Evolutionary conservation across 2,329 filamentous ascomycete genomes (phyloP).

Genomic region (Thielaviopsis punctulata): DNA sequence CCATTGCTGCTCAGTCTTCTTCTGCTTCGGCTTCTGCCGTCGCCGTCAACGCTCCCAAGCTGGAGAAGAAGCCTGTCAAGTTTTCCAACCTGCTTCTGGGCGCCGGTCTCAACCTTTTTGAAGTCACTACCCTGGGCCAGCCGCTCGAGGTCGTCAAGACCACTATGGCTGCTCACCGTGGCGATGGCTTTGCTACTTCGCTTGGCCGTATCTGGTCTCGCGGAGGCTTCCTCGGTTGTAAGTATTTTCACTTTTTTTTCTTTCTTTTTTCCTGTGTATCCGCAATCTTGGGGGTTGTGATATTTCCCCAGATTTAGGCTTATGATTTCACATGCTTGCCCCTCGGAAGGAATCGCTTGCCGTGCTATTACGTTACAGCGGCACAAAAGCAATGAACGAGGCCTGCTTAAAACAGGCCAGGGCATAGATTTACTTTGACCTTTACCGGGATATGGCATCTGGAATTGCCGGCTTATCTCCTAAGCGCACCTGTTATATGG

Average conservation of each 20-base stretch:
- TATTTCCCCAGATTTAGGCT: neutral
- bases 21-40: conserved; percentile 31
- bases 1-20: conserved; percentile 31
- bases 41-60: conserved; percentile 32
- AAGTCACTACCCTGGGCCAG: conserved; percentile 53
- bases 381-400: neutral
- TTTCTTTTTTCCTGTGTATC: neutral
- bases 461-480: neutral
- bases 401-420: neutral
- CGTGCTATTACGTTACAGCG: neutral
- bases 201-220: conserved; percentile 81
- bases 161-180: conserved; percentile 94
- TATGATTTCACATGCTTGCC: neutral
- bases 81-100: conserved; percentile 97
- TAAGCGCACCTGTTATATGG: neutral
- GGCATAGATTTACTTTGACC: neutral
- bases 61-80: conserved; percentile 99
- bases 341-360: neutral
- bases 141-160: conserved; percentile 98
- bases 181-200: conserved; percentile 68
- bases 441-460: neutral
- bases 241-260: conserved; percentile 24
- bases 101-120: conserved; percentile 88
- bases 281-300: neutral
- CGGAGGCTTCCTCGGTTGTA: conserved; percentile 87